Evolutionary conservation across 495 filamentous ascomycete species (phyloP).

Genomic region (Hypoxylon lenormandii): DNA sequence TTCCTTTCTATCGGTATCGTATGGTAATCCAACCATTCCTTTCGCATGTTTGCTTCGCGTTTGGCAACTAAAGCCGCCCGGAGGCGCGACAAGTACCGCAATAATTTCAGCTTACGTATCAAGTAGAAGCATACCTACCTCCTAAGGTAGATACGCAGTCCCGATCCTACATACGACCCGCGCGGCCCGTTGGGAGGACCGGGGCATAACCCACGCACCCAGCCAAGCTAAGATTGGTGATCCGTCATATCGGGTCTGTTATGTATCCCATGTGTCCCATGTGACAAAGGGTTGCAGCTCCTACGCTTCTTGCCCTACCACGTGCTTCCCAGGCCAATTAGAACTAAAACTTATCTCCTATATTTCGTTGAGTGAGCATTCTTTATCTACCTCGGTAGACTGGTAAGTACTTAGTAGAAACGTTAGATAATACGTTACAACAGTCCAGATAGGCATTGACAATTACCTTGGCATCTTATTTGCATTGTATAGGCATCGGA

Average conservation of each 20-base stretch:
- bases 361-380: no score
- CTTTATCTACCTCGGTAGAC: no score
- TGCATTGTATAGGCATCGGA: no score
- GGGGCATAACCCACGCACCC: neutral
- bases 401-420: no score
- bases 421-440: no score
- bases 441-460: no score
- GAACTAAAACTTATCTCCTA: neutral
- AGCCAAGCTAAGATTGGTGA: conserved; percentile 2
- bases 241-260: conserved; percentile 15
- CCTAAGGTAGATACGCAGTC: no score
- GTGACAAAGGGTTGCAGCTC: conserved; percentile 3
- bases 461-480: no score
- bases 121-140: no score
- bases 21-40: neutral
- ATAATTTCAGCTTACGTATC: neutral
- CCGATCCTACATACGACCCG: neutral
- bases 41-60: no score
- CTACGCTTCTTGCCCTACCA: conserved; percentile 2
- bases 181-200: conserved; percentile 4
- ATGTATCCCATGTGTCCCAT: neutral
- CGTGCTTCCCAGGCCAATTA: conserved; percentile 17
- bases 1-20: neutral
- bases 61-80: neutral
- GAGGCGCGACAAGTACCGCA: neutral